These are phyloP conservation scores for Didymella segeticola DNA, from an alignment of 2,329 filamentous ascomycete species.

Conservation along the genomic window DNA sequence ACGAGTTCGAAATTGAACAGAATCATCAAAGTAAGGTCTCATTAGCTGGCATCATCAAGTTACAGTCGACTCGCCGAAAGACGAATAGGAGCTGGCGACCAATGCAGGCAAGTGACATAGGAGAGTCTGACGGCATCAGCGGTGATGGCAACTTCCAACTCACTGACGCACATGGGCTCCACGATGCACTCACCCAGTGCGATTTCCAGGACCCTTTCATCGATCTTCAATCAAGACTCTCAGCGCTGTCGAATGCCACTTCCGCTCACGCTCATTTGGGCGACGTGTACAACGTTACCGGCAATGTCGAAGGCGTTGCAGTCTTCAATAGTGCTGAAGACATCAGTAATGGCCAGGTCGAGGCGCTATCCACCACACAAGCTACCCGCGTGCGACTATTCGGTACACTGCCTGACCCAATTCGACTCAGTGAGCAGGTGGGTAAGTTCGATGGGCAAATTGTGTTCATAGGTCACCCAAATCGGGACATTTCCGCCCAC, in stretches of 20 bases:
- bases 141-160: slow-evolving; percentile 1
- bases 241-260: background rate
- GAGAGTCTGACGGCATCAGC: slow-evolving; percentile 8
- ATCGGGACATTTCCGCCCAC: slow-evolving; percentile 56
- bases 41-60: slow-evolving; percentile 28
- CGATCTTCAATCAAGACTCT: background rate
- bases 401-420: slow-evolving; percentile 52
- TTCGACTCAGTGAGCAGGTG: slow-evolving; percentile 44
- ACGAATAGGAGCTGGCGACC: slow-evolving; percentile 34
- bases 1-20: slow-evolving; percentile 19
- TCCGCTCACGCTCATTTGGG: background rate
- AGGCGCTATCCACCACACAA: background rate
- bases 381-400: slow-evolving; percentile 46
- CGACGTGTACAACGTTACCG: background rate
- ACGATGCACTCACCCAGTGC: too few relatives aligned
- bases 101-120: slow-evolving; percentile 28
- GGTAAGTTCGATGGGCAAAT: slow-evolving; percentile 51
- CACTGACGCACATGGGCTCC: background rate
- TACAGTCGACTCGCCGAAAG: slow-evolving; percentile 29
- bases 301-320: background rate
- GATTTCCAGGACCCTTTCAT: background rate
- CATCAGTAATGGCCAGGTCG: background rate
- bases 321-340: background rate
- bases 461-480: slow-evolving; percentile 56
- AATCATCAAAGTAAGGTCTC: slow-evolving; percentile 25